phyloP scores from a whole-genome alignment of 257 asterid genomes.

The Solanum piurae region DNA sequence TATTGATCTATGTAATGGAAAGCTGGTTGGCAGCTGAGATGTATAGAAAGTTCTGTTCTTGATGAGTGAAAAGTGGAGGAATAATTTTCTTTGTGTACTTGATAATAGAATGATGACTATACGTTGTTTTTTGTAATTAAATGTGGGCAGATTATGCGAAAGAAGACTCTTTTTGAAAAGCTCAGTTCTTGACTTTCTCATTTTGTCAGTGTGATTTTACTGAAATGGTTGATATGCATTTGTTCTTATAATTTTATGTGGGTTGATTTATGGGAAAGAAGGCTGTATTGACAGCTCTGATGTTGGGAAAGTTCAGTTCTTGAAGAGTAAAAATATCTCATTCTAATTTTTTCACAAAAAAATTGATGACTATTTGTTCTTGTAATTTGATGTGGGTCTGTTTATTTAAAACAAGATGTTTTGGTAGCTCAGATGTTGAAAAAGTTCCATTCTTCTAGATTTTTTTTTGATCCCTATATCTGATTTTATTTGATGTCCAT shows the following conservation, averaged over 20 bases:
- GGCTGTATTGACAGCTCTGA: neutral
- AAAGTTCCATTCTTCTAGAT: neutral
- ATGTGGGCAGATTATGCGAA: neutral
- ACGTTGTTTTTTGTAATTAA: neutral
- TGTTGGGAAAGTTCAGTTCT: neutral
- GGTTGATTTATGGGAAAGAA: neutral
- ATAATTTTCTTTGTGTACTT: neutral
- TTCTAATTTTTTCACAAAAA: neutral
- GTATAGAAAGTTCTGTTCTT: neutral
- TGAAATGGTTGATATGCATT: neutral
- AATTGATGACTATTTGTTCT: neutral
- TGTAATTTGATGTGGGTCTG: neutral
- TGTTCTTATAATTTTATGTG: neutral
- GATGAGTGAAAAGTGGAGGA: neutral
- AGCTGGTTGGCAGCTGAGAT: neutral
- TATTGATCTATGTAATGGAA: neutral
- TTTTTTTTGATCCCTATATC: neutral
- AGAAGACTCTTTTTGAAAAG: neutral
- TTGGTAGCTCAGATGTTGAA: neutral
- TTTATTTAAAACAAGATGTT: neutral
- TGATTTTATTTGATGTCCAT: neutral
- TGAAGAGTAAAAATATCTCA: neutral
- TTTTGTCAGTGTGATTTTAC: neutral
- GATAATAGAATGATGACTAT: neutral
- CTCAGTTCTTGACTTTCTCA: neutral